Conservation (phyloP, 2,329 filamentous ascomycete species). For the Cordyceps fumosorosea region DNA sequence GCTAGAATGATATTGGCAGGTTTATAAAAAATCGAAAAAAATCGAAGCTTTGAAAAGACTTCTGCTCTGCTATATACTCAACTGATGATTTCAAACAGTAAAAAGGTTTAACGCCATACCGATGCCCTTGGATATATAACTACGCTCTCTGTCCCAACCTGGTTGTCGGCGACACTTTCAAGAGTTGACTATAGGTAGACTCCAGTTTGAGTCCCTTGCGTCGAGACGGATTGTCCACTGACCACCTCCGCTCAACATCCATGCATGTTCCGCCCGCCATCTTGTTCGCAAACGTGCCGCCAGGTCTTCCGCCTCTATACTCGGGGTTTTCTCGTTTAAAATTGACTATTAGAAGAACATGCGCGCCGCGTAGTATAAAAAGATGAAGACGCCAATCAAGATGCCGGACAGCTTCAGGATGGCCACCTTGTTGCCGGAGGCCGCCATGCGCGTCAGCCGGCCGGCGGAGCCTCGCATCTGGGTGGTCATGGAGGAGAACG, state of each 20-base stretch:
- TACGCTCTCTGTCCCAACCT: neutral
- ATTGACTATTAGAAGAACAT: conserved; percentile 48
- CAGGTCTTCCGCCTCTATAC: neutral
- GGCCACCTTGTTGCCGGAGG: conserved; percentile 82
- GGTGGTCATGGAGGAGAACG: conserved; percentile 80
- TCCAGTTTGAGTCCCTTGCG: neutral
- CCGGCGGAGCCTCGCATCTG: conserved; percentile 77
- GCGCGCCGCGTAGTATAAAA: conserved; percentile 67
- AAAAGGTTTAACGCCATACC: conserved; percentile 5
- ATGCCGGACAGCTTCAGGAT: conserved; percentile 86
- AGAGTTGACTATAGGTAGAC: neutral
- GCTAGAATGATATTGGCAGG: neutral
- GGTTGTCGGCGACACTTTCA: neutral
- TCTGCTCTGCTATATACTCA: neutral
- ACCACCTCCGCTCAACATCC: too few relatives aligned
- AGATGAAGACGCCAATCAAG: conserved; percentile 62
- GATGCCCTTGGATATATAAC: conserved; percentile 5
- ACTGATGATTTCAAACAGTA: neutral
- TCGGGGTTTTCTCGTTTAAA: neutral
- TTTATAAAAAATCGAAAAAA: neutral
- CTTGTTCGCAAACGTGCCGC: too few relatives aligned
- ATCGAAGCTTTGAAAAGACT: neutral
- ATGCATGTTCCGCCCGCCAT: too few relatives aligned
- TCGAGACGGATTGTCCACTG: neutral
- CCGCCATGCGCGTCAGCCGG: conserved; percentile 83